These are phyloP conservation scores for Sphagnum fallax DNA, from an alignment of 228 moss, liverwort and hornwort species.

Conservation along the genomic window DNA sequence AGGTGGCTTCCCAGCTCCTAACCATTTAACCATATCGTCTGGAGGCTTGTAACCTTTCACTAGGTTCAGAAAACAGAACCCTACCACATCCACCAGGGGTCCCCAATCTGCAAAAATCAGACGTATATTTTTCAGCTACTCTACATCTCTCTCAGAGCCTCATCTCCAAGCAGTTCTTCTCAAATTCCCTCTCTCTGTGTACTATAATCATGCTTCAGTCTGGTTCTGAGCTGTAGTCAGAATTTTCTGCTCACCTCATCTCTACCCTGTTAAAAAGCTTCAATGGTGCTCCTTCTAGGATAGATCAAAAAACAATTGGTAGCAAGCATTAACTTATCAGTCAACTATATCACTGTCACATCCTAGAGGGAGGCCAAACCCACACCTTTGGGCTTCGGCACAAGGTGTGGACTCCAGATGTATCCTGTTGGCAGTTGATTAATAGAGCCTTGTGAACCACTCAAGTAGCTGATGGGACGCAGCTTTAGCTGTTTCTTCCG, in stretches of 20 bases:
- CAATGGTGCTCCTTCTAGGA: no score
- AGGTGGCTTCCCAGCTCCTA: constrained; percentile 71
- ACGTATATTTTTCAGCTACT: neutral
- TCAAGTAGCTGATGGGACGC: constrained; percentile 83
- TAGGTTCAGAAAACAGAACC: constrained; percentile 93
- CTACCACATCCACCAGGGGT: constrained; percentile 83
- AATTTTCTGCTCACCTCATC: no score
- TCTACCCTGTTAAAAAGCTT: no score
- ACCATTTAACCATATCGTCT: constrained; percentile 58
- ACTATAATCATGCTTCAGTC: no score
- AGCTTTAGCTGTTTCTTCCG: constrained; percentile 88
- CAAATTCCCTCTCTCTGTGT: no score
- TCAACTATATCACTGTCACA: no score
- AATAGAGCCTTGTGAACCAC: constrained; percentile 96
- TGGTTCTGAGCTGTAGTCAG: no score
- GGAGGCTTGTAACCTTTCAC: constrained; percentile 84
- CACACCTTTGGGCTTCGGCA: constrained; percentile 90
- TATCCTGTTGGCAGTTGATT: constrained; percentile 82
- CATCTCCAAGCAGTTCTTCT: no score
- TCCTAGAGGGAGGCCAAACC: no score
- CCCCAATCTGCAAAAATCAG: constrained; percentile 72
- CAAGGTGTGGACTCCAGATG: constrained; percentile 99
- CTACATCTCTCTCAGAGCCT: no score
- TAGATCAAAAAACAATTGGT: no score
- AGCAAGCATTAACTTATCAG: no score